phyloP scores from a whole-genome alignment of 371 early-diverging fungal genomes.

The Rhizopus stolonifer region DNA sequence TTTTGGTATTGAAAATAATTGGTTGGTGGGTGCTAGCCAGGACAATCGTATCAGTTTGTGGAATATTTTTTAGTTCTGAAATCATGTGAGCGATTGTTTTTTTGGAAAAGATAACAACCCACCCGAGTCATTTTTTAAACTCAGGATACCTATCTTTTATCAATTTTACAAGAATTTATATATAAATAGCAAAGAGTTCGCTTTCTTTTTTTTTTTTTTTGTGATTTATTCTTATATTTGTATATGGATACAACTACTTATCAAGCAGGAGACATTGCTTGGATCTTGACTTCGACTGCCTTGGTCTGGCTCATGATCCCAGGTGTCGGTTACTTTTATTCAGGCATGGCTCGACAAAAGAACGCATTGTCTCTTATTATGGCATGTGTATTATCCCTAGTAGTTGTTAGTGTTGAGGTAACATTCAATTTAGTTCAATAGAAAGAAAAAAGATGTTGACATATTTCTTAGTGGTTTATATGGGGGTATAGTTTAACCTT shows the following conservation, averaged over 20 bases:
- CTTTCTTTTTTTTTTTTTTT: conserved; percentile 3
- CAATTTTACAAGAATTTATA: not conserved
- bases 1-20: conserved; percentile 28
- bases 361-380: conserved; percentile 78
- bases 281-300: conserved; percentile 68
- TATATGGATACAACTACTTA: conserved; percentile 24
- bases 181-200: not conserved
- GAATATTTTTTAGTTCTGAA: conserved; percentile 46
- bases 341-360: conserved; percentile 85
- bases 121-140: not conserved
- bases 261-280: conserved; percentile 68
- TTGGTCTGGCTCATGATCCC: conserved; percentile 88
- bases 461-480: conserved; percentile 69
- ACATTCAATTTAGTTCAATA: not conserved
- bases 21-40: conserved; percentile 43
- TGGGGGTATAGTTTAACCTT: conserved; percentile 91
- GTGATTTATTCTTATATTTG: conserved; percentile 5
- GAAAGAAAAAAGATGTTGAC: not conserved
- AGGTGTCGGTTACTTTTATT: conserved; percentile 88
- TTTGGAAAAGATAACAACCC: conserved; percentile 1
- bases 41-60: conserved; percentile 54
- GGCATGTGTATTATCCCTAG: conserved; percentile 62
- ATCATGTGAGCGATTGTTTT: conserved; percentile 4
- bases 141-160: conserved; percentile 3
- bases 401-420: conserved; percentile 65